A percentile compares a stretch with the other conserved stretches of the same genome.
phyloP scores from a whole-genome alignment of 257 asterid genomes.

The Solanum bukasovii region DNA sequence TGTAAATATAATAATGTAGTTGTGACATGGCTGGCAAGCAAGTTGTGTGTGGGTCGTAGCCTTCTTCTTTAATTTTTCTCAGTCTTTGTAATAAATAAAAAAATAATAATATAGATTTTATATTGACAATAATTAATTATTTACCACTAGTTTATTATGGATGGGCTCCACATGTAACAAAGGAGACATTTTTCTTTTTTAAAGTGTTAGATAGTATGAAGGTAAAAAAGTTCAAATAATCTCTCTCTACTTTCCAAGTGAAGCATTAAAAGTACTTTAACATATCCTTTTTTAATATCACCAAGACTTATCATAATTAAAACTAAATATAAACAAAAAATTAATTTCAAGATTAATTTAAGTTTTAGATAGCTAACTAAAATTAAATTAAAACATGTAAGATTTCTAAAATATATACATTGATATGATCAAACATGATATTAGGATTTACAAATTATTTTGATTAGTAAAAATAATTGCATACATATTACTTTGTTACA shows the following conservation, averaged over 20 bases:
- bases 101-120: not conserved
- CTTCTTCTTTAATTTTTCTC: not conserved
- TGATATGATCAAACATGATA: not conserved
- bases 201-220: not conserved
- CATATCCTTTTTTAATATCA: not conserved
- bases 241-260: not conserved
- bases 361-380: not conserved
- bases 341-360: not conserved
- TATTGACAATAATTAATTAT: not conserved
- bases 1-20: not conserved
- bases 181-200: not conserved
- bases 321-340: not conserved
- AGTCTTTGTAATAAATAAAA: not conserved
- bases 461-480: too few species aligned
- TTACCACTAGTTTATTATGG: not conserved
- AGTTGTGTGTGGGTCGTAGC: not conserved
- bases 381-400: not conserved
- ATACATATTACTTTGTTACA: not conserved
- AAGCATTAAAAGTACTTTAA: not conserved
- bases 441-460: not conserved
- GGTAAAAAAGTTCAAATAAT: not conserved
- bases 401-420: not conserved
- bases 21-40: conserved; percentile 4
- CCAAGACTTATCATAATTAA: not conserved
- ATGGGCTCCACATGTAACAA: not conserved